Base-by-base conservation (phyloP, 2,329 filamentous ascomycete genomes). In the Pseudofabraea citricarpa region DNA sequence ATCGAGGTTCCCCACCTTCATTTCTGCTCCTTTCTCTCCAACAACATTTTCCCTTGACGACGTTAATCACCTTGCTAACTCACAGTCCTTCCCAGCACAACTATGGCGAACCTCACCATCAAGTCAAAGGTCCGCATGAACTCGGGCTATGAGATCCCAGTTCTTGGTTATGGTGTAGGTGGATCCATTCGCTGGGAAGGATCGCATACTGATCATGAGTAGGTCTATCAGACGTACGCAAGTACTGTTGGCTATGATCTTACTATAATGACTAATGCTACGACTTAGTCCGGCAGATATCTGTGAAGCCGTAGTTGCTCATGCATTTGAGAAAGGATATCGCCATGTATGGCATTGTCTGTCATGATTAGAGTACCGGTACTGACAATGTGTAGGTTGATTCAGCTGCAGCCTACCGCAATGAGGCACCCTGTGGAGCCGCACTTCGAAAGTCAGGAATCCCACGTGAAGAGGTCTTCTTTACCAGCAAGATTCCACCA, bases 101-200 rank as follows among this genome's bases (percentile, higher is more conserved):
- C 31, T 31, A 74, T 74, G 70, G 53, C 67, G 13, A 58, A 57
- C 23, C 54, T 75, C 9, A 62, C 62, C 15, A 68, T 76, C 8
- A 76, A 67, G 21, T 68, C 76, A 40, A 69, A 65, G 41, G 56
- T 58, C 22, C 52, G 44, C 5, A 48, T 83, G 63, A 73, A 74
- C 41, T 81, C 78, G 13, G 79, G 79, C 31, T 72, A 80, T 59
- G 72, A 80, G 15, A 82, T 83, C 32, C 79, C 79, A 7, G 53
- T 72, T 6, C 63, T 83, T 1, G 79, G 78, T 23, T 82, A 73
- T 57, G 79, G 77, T 15, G 73, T 78, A 59, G 59, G 71, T 61
- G 9, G 10, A 27, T 20, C 31, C 21, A 20, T 26, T 38, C 15
- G 12, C 22, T 44, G 20, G 23, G n/a, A 35, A 36, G 16, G 5